These are phyloP conservation scores for Gaillardinia entomophila DNA, from an alignment of 805 yeast genomes.

Conservation along the genomic window DNA sequence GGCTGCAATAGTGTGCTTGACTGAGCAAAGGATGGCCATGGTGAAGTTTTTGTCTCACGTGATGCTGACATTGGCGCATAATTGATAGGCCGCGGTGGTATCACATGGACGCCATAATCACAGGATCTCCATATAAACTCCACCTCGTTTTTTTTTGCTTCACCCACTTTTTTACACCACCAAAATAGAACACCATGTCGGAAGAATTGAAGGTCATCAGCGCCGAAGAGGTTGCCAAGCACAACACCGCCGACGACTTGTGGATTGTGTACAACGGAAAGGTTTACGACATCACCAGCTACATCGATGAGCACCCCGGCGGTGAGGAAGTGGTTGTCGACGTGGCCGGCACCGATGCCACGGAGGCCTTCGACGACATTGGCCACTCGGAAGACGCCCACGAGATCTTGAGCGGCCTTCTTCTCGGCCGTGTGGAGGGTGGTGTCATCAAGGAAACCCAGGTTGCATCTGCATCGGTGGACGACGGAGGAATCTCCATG, in stretches of 20 bases:
- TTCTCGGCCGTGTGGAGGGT: slow-evolving; percentile 77
- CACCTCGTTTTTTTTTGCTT: neutral
- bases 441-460: slow-evolving; percentile 33
- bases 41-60: no score
- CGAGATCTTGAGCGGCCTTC: slow-evolving; percentile 60
- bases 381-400: slow-evolving; percentile 98
- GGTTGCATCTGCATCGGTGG: slow-evolving; percentile 4
- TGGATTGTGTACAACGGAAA: slow-evolving; percentile 42
- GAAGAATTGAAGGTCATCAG: slow-evolving; percentile 41
- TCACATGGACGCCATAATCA: no score
- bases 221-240: slow-evolving; percentile 43
- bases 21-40: no score
- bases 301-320: slow-evolving; percentile 61
- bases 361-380: slow-evolving; percentile 68
- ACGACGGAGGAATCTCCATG: slow-evolving; percentile 1
- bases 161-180: neutral
- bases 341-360: slow-evolving; percentile 77
- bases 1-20: no score
- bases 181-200: slow-evolving; percentile 1
- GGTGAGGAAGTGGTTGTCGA: slow-evolving; percentile 79
- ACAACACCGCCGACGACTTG: slow-evolving; percentile 34
- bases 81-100: no score
- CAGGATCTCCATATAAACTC: neutral
- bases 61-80: no score
- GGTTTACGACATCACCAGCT: slow-evolving; percentile 35